Percentiles rank a stretch among this genome's conserved stretches.
Evolutionary conservation across 1,284 basidiomycete genomes (phyloP).

Genomic region (Fistulina hepatica): DNA sequence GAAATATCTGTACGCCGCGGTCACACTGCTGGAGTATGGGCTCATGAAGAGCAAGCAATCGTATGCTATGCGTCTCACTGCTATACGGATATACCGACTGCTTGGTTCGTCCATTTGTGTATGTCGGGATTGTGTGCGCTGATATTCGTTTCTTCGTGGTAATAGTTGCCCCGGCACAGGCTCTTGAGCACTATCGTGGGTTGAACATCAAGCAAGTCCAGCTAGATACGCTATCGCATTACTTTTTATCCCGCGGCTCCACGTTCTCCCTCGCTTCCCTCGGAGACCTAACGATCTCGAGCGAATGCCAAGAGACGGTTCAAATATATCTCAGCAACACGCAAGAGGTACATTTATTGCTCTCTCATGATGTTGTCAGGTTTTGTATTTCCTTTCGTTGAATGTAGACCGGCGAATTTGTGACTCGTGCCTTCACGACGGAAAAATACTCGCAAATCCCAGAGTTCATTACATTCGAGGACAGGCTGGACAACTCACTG

Average conservation of each 20-base stretch:
- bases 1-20: slow-evolving; percentile 51
- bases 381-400: no score
- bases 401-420: slow-evolving; percentile 63
- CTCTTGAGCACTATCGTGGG: slow-evolving; percentile 64
- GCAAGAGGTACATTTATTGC: slow-evolving; percentile 43
- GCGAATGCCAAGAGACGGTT: slow-evolving; percentile 66
- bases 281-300: slow-evolving; percentile 59
- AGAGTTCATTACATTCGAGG: slow-evolving; percentile 71
- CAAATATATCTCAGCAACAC: slow-evolving; percentile 71
- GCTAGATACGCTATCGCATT: slow-evolving; percentile 75
- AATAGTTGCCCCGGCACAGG: slow-evolving; percentile 55
- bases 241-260: slow-evolving; percentile 66
- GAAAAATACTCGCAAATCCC: slow-evolving; percentile 80
- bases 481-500: slow-evolving; percentile 67
- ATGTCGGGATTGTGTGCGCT: slow-evolving; percentile 3
- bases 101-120: slow-evolving; percentile 42
- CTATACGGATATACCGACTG: slow-evolving; percentile 70
- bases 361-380: no score
- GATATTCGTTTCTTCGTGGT: slow-evolving; percentile 6
- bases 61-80: slow-evolving; percentile 63
- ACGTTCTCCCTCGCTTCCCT: slow-evolving; percentile 64
- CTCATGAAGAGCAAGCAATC: slow-evolving; percentile 64
- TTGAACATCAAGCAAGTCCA: slow-evolving; percentile 77
- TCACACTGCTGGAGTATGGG: slow-evolving; percentile 59
- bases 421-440: slow-evolving; percentile 61